These are phyloP conservation scores for Arabidopsis lyrata DNA, from an alignment of 441 rosid species.

Conservation along the genomic window DNA sequence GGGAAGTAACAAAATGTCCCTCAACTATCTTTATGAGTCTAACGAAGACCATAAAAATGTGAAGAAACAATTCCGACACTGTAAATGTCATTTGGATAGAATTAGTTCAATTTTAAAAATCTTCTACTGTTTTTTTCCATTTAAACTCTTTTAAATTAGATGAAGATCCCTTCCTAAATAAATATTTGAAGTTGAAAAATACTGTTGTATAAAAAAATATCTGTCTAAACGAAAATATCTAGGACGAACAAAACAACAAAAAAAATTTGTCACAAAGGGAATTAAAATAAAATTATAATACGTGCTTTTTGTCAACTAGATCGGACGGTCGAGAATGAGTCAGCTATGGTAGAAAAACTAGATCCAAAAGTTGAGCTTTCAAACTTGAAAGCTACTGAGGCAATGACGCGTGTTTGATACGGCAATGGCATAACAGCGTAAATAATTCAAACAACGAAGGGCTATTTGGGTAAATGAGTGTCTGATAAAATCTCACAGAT, in stretches of 20 bases:
- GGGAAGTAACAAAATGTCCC: no score
- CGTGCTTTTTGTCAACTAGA: slow-evolving; percentile 3
- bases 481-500: slow-evolving; percentile 40
- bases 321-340: slow-evolving; percentile 41
- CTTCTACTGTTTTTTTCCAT: no score
- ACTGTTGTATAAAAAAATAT: no score
- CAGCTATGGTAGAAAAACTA: neutral
- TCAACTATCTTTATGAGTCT: no score
- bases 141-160: no score
- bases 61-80: no score
- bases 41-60: no score
- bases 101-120: no score
- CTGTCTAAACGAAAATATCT: neutral
- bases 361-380: slow-evolving; percentile 8
- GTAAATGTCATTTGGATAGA: no score
- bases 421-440: slow-evolving; percentile 33
- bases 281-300: neutral
- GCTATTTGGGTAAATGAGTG: slow-evolving; percentile 16
- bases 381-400: slow-evolving; percentile 40
- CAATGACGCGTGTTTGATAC: slow-evolving; percentile 35
- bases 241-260: neutral
- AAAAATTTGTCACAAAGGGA: no score
- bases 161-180: no score
- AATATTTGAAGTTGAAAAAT: neutral
- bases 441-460: neutral